Conservation (phyloP, 768 basidiomycete genomes). For the Lactarius evosmus region DNA sequence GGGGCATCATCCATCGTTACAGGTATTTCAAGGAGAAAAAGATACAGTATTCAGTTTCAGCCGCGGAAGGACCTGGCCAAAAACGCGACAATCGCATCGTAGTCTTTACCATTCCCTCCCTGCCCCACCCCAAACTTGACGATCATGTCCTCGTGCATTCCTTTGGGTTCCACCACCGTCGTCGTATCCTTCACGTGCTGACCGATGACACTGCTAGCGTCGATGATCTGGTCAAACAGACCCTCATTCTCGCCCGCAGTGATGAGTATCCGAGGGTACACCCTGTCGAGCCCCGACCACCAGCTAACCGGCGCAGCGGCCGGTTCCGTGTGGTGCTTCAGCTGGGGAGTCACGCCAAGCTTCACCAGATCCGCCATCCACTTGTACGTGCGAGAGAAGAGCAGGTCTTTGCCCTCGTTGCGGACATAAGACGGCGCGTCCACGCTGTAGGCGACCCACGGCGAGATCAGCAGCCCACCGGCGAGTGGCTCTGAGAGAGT, state of each 20-base stretch:
- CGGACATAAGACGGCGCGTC: constrained; percentile 6
- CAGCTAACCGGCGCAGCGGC: neutral
- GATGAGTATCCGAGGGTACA: constrained; percentile 1
- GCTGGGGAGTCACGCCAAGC: neutral
- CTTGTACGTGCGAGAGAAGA: neutral
- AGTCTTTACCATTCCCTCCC: constrained; percentile 9
- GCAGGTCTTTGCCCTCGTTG: neutral
- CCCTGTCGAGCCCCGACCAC: constrained; percentile 7
- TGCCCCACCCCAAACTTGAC: neutral
- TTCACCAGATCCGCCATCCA: neutral
- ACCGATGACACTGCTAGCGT: neutral
- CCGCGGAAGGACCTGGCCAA: neutral
- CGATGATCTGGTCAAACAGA: neutral
- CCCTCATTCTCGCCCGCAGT: constrained; percentile 3
- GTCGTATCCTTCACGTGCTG: constrained; percentile 3
- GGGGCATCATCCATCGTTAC: neutral
- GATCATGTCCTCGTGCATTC: constrained; percentile 10
- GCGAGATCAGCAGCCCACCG: constrained; percentile 7
- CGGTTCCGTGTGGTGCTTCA: neutral
- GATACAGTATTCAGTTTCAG: neutral
- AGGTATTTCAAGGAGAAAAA: neutral
- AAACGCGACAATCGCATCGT: constrained; percentile 3
- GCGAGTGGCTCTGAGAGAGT: constrained; percentile 5
- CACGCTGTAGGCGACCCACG: neutral
- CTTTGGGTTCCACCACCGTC: constrained; percentile 3